phyloP scores from a whole-genome alignment of 2,329 filamentous ascomycete genomes.

The Leptographium flavum region DNA sequence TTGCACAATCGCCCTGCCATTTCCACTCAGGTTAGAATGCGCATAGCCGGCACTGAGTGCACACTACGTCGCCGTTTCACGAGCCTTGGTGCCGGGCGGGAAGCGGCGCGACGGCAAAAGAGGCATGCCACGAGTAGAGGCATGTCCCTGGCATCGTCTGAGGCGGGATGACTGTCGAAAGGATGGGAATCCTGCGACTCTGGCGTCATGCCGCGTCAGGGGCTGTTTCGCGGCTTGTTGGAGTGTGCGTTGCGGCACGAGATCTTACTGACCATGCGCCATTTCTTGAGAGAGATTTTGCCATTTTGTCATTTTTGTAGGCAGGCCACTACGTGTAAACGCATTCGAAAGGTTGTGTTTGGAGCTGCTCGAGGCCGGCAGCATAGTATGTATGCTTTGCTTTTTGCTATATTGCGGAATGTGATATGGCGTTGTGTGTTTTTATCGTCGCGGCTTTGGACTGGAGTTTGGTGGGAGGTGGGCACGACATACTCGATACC shows the following conservation, averaged over 20 bases:
- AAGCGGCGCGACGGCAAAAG: not conserved
- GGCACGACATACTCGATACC: not conserved
- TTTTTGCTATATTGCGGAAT: not conserved
- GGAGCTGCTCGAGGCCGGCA: too few species aligned
- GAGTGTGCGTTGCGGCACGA: too few species aligned
- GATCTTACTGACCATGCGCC: too few species aligned
- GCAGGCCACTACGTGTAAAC: too few species aligned
- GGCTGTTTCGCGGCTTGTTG: too few species aligned
- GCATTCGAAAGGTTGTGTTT: too few species aligned
- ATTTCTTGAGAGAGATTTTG: too few species aligned
- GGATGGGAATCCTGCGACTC: too few species aligned
- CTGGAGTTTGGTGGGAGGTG: not conserved
- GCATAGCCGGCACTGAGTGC: not conserved
- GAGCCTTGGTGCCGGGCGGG: not conserved
- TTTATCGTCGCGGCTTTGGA: not conserved
- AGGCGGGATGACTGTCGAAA: too few species aligned
- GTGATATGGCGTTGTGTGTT: not conserved
- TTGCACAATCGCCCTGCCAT: not conserved
- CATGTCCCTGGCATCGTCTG: not conserved
- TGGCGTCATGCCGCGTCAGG: too few species aligned
- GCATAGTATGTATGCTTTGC: not conserved
- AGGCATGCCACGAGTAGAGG: not conserved
- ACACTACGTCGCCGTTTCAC: too few species aligned
- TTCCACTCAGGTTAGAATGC: not conserved
- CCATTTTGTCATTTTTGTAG: too few species aligned